Conservation (phyloP, 768 basidiomycete species). For the Lactifluus piperatus region DNA sequence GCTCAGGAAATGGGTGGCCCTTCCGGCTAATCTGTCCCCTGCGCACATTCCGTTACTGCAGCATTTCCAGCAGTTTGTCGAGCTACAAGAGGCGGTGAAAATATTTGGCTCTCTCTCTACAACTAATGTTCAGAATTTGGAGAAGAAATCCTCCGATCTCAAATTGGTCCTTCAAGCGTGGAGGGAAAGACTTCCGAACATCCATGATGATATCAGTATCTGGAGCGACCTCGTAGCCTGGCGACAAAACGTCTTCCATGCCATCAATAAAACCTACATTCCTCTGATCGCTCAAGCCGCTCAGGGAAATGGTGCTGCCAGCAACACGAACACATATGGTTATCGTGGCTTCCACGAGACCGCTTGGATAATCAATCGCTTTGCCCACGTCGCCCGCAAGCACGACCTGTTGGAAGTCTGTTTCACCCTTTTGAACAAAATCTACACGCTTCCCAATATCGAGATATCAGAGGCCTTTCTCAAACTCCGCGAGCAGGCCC, state of each 20-base stretch:
- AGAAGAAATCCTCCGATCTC: conserved; percentile 90
- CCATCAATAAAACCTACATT: conserved; percentile 93
- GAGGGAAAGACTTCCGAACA: conserved; percentile 93
- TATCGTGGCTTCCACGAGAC: conserved; percentile 98
- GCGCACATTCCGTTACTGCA: conserved; percentile 93
- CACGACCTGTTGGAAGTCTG: conserved; percentile 96
- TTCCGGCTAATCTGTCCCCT: conserved; percentile 80
- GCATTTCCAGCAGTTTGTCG: conserved; percentile 98
- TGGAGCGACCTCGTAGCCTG: conserved; percentile 99
- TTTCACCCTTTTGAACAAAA: conserved; percentile 89
- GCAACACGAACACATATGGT: conserved; percentile 72
- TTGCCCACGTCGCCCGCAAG: conserved; percentile 96
- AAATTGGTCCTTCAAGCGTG: conserved; percentile 96
- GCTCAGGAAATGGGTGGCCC: conserved; percentile 88
- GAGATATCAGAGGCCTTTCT: conserved; percentile 99
- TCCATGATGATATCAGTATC: conserved; percentile 94
- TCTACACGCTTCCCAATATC: conserved; percentile 98
- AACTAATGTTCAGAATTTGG: conserved; percentile 82
- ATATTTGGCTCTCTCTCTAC: conserved; percentile 86
- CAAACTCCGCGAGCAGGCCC: conserved; percentile 96
- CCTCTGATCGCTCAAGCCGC: conserved; percentile 62
- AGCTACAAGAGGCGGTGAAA: conserved; percentile 90
- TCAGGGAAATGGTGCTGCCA: conserved; percentile 41
- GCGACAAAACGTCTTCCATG: conserved; percentile 96
- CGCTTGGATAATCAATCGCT: conserved; percentile 99